Evolutionary conservation across 306 rosid genomes (phyloP).

Genomic region (Medicago arabica): DNA sequence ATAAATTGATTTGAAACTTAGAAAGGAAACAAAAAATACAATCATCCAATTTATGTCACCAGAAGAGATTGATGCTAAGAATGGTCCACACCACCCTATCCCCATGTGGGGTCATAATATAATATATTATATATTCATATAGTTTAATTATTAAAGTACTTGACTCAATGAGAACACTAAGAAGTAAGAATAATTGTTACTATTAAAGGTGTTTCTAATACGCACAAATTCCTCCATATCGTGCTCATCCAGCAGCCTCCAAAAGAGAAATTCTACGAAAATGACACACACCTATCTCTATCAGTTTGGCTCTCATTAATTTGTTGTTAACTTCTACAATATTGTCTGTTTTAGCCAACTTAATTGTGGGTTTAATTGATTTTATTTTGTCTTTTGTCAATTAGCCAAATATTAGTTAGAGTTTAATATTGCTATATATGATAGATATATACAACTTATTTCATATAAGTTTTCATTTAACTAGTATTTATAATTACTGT

Average conservation of each 20-base stretch:
- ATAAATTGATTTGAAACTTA: conserved; percentile 41
- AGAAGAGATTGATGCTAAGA: conserved; percentile 41
- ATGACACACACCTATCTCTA: conserved; percentile 48
- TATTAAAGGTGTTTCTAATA: conserved; percentile 37
- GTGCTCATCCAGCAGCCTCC: conserved; percentile 67
- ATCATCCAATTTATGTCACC: conserved; percentile 48
- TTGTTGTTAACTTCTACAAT: conserved; percentile 39
- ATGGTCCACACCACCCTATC: conserved; percentile 47
- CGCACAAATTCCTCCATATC: conserved; percentile 45
- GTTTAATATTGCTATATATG: not conserved
- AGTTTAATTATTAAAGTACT: conserved; percentile 47
- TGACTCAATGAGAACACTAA: conserved; percentile 55
- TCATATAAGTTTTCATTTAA: not conserved
- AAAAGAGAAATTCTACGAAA: conserved; percentile 66
- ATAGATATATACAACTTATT: not conserved
- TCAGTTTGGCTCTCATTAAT: conserved; percentile 54
- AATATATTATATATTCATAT: conserved; percentile 18
- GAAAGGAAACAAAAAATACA: conserved; percentile 47
- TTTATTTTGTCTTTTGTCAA: conserved; percentile 33
- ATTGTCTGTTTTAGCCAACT: conserved; percentile 43
- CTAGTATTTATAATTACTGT: too few relatives aligned
- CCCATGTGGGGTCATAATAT: conserved; percentile 12
- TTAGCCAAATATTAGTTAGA: not conserved
- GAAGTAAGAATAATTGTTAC: conserved; percentile 18
- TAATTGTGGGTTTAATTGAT: not conserved